Conservation (phyloP, 306 rosid species). For the Psophocarpus tetragonolobus region DNA sequence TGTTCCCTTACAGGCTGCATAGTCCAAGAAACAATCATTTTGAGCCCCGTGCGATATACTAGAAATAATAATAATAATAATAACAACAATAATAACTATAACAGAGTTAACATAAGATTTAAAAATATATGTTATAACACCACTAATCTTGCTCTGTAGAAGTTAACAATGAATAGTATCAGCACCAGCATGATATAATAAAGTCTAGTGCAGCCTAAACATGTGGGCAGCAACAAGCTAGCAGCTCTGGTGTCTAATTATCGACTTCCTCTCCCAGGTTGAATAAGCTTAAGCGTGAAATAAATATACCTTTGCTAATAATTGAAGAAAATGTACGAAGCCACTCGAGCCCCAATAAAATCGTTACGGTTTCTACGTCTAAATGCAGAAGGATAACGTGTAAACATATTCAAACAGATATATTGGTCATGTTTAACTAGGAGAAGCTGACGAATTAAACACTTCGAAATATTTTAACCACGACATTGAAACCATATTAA, state of each 20-base stretch:
- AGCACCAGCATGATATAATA: too few relatives aligned
- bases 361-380: background rate
- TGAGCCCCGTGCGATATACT: background rate
- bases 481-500: background rate
- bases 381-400: background rate
- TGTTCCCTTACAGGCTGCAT: conserved; percentile 82
- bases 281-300: background rate
- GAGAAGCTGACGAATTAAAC: background rate
- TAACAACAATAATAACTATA: background rate
- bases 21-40: conserved; percentile 15
- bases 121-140: background rate
- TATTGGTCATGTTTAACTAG: background rate
- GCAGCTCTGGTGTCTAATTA: background rate
- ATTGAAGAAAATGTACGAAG: background rate
- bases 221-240: too few relatives aligned
- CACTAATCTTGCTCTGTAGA: background rate
- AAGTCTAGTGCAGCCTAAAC: background rate
- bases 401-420: background rate
- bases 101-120: background rate
- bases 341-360: background rate
- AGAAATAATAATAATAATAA: background rate
- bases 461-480: background rate
- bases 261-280: background rate
- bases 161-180: background rate
- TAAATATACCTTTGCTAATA: background rate